These are phyloP conservation scores for Populus deltoides DNA, from an alignment of 345 rosid genomes.

Conservation along the genomic window DNA sequence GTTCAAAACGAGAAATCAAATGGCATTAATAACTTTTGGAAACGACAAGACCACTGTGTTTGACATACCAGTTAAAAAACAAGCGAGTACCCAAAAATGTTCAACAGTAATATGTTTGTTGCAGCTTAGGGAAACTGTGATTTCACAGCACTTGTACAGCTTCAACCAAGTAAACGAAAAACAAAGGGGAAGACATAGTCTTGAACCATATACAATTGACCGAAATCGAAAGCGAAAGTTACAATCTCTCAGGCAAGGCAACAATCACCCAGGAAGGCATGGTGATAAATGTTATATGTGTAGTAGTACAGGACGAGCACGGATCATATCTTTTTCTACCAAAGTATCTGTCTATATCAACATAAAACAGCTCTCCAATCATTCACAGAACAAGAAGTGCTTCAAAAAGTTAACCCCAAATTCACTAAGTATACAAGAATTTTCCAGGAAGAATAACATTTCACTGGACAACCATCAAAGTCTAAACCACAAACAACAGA, in stretches of 20 bases:
- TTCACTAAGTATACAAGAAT: neutral
- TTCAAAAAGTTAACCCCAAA: too few relatives aligned
- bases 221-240: too few relatives aligned
- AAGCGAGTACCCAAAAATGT: too few relatives aligned
- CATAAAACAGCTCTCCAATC: neutral
- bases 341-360: neutral
- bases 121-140: too few relatives aligned
- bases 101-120: too few relatives aligned
- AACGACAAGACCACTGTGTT: neutral
- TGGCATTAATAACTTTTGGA: neutral
- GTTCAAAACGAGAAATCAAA: constrained; percentile 21
- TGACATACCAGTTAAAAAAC: neutral
- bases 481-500: neutral
- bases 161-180: too few relatives aligned
- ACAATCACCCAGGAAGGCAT: too few relatives aligned
- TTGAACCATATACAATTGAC: too few relatives aligned
- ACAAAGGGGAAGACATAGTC: too few relatives aligned
- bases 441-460: neutral
- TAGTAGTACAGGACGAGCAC: too few relatives aligned
- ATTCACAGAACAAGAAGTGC: neutral
- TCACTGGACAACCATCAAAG: neutral
- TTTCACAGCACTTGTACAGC: too few relatives aligned
- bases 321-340: neutral
- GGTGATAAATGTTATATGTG: neutral
- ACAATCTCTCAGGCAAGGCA: too few relatives aligned